These are phyloP conservation scores for Suillus placidus DNA, from an alignment of 768 basidiomycete genomes.

Conservation along the genomic window DNA sequence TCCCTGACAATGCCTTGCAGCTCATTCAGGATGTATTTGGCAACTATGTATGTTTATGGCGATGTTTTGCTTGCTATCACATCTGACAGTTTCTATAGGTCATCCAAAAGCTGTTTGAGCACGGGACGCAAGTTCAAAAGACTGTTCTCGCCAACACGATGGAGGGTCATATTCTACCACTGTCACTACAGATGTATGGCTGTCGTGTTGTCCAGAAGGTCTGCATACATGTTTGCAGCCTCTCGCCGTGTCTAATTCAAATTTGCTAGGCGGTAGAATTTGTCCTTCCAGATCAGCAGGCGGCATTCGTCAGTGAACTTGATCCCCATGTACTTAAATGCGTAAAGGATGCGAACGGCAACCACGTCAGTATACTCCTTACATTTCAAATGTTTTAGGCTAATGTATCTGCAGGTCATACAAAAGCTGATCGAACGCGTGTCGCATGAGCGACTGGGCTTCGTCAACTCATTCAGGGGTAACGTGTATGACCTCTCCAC, in stretches of 20 bases:
- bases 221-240: constrained; percentile 7
- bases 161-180: constrained; percentile 72
- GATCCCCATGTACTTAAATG: constrained; percentile 81
- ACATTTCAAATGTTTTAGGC: constrained; percentile 2
- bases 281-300: constrained; percentile 78
- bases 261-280: constrained; percentile 75
- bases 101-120: constrained; percentile 91
- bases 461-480: constrained; percentile 75
- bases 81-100: constrained; percentile 53
- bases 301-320: constrained; percentile 73
- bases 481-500: constrained; percentile 81
- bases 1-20: constrained; percentile 70
- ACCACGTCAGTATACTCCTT: constrained; percentile 70
- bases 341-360: constrained; percentile 90
- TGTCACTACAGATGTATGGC: constrained; percentile 93
- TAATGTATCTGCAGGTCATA: constrained; percentile 56
- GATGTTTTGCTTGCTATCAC: constrained; percentile 3
- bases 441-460: constrained; percentile 71
- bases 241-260: constrained; percentile 10
- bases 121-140: constrained; percentile 78
- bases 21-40: constrained; percentile 94
- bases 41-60: constrained; percentile 73
- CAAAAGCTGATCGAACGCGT: constrained; percentile 89
- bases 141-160: constrained; percentile 68
- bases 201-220: constrained; percentile 97